Base-by-base conservation (phyloP, 1,284 basidiomycete species). In the Stygiomarasmius scandens region DNA sequence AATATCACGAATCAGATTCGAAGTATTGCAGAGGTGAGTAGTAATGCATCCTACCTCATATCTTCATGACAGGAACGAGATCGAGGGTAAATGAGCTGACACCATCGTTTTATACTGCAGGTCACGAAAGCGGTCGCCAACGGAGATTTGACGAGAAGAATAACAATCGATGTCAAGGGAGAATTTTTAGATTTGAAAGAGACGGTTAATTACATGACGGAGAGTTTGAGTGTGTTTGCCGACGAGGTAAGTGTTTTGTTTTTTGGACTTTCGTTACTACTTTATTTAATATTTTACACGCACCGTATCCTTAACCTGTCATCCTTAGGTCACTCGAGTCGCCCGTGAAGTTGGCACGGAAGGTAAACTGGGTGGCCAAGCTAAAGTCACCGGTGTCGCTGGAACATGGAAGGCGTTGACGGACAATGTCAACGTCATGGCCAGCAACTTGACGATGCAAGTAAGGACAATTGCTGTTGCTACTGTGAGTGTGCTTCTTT, bases 361-460 rank as follows among this genome's bases (percentile, higher is more conserved):
- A 69, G 95, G 95, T 57, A 77, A 85, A 58, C 80, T 96, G 66
- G 94, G 93, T 53, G 93, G 93, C 23, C 93, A 95, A 68, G 94
- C 93, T 5, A 81, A 84, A 52, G 93, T 95, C 41, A 86, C 91
- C 66, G 93, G 96, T 69, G 95, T 99, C 54, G 92, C 94, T 62
- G 97, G 97, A 52, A 97, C 93, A 1, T 98, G 97, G 96, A 96
- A 96, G 85, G 93, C 95, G 70, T 80, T 98, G 72, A 97, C 95
- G 49, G 95, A 97, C 72, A 96, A 92, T 75, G 92, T 96, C 65
- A 95, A 96, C 70, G 85, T 92, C 62, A 93, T 93, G 90, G 90
- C 90, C 53, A 84, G 84, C 47, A 92, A 92, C 65, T 87, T 91
- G 64, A 63, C 78, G 23, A 49, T 44, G 27, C 9, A 44, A 25